phyloP scores from a whole-genome alignment of 106 monocot genomes.

The Triglochin maritima region DNA sequence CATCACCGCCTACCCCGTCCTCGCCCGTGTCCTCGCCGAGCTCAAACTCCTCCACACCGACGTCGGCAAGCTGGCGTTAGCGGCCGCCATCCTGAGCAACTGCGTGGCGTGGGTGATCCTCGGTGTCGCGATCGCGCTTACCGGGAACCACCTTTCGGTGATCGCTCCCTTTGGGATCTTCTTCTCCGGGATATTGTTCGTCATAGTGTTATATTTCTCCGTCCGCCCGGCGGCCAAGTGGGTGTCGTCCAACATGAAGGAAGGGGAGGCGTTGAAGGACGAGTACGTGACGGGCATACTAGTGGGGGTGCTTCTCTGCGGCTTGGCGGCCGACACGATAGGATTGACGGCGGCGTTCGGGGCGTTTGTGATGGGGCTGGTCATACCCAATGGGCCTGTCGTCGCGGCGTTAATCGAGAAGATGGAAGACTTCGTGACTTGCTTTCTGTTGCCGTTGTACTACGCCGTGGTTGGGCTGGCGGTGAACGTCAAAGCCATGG shows the following conservation, averaged over 20 bases:
- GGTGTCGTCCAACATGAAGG: slow-evolving; percentile 11
- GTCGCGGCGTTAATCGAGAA: slow-evolving; percentile 18
- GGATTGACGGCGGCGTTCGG: slow-evolving; percentile 34
- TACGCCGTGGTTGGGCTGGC: slow-evolving; percentile 11
- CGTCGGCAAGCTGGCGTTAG: slow-evolving; percentile 7
- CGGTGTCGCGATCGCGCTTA: neutral
- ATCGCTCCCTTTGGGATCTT: slow-evolving; percentile 13
- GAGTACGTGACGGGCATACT: slow-evolving; percentile 18
- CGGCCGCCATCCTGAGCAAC: slow-evolving; percentile 5
- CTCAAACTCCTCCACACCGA: slow-evolving; percentile 14
- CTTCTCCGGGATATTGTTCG: slow-evolving; percentile 13
- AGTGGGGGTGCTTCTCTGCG: slow-evolving; percentile 13
- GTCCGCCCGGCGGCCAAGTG: slow-evolving; percentile 9
- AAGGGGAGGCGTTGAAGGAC: slow-evolving; percentile 21
- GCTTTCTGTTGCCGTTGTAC: slow-evolving; percentile 27
- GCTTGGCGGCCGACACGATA: slow-evolving; percentile 11
- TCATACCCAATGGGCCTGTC: slow-evolving; percentile 28
- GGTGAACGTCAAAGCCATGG: neutral
- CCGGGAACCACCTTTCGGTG: slow-evolving; percentile 1
- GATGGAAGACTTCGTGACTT: slow-evolving; percentile 20
- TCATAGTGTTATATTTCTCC: slow-evolving; percentile 4
- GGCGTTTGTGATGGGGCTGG: slow-evolving; percentile 29
- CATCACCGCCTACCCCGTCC: slow-evolving; percentile 12
- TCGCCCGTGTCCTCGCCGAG: slow-evolving; percentile 10
- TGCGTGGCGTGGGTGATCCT: slow-evolving; percentile 9